Evolutionary conservation across 2,329 filamentous ascomycete genomes (phyloP), one percentile per base, ranked within the genome.

Genomic region (Fusarium nygamai): DNA sequence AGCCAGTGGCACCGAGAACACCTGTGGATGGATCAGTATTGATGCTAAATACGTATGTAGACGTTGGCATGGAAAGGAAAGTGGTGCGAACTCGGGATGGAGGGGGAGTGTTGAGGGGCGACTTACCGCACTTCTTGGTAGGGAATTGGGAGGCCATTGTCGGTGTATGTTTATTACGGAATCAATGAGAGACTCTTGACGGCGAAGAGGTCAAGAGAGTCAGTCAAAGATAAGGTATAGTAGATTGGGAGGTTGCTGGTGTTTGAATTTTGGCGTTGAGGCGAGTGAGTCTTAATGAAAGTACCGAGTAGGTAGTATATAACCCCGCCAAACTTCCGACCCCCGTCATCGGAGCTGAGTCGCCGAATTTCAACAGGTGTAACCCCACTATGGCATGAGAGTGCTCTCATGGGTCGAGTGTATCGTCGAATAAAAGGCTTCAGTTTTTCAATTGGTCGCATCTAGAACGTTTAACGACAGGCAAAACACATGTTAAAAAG

Each of bases 1-100:
- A 97, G 81, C 96, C 96, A 38, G 96, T 98, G 84, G 93, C 94
- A 78, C 96, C 95, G 64, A 98, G 90, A 66, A 98, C 94, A 82
- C 90, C 90, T 92, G 74, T 13, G 38, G 13, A 44, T 44, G 17
- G n/a, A 47, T 77, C 60, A 78, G 72, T 27, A 34, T 27, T 13
- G 24, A 27, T 39, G n/a, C 44, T 69, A 33, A 16, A 50, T 10
- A 24, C 29, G n/a, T 17, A 20, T 61, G 22, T 51, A 43, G 41
- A 39, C 8, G 24, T 24, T 19, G 33, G 24, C n/a, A 53, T 61
- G 27, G 33, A 39, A 39, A 51, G 24, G 43, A 60, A 61, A 61
- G 54, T 62, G 50, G 71, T 61, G 68, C 36, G 53, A 60, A 46
- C 60, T 17, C 50, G 43, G 43, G 62, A 54, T 61, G 59, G 71